Evolutionary conservation across 176 grass and related monocot species (phyloP), one percentile per base, ranked within the genome.

Genomic region (Triticum urartu): DNA sequence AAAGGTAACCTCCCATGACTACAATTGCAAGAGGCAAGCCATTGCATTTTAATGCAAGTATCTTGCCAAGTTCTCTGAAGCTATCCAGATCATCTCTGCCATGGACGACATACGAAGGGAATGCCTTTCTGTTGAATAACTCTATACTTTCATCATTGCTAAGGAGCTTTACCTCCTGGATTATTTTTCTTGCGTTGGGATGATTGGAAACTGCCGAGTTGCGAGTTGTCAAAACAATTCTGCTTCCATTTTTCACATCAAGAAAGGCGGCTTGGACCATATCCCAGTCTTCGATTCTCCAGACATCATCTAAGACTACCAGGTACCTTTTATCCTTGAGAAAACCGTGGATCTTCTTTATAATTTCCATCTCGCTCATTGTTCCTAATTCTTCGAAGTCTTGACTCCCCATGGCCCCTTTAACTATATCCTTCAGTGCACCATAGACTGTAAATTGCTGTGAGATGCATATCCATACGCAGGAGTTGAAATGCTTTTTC

Each of bases 161-260:
- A 8, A 64, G 36, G 22, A 80, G 78, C 58, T 80, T 64, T 11
- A 80, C 13, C 13, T 64, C 4, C 2, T 80, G 78, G n/a, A 64
- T 64, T 80, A 64, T 18, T 64, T 80, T 80, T 64, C 59, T 80
- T 64, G 59, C 42, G 5, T 64, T 64, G 21, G 60, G 78, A 1
- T 80, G 78, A 80, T 80, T 80, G n/a, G 78, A 80, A 64, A 80
- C 60, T 80, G 60, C 59, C 30, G 22, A 80, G 18, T 80, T 80
- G 36, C 78, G 59, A 64, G 78, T 80, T 64, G 78, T 80, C 9
- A 80, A 5, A 30, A 64, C 38, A 8, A 80, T 26, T 11, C 78
- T 80, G 59, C 78, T 80, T 64, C 78, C 78, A 80, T 64, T 80
- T 64, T 80, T 80, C 0, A 64, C 8, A 20, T 64, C 36, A 18